A percentile compares a stretch with the other conserved stretches of the same genome.
These are phyloP conservation scores for Fistulifera solaris DNA, from an alignment of 108 stramenopile species.

Conservation along the genomic window DNA sequence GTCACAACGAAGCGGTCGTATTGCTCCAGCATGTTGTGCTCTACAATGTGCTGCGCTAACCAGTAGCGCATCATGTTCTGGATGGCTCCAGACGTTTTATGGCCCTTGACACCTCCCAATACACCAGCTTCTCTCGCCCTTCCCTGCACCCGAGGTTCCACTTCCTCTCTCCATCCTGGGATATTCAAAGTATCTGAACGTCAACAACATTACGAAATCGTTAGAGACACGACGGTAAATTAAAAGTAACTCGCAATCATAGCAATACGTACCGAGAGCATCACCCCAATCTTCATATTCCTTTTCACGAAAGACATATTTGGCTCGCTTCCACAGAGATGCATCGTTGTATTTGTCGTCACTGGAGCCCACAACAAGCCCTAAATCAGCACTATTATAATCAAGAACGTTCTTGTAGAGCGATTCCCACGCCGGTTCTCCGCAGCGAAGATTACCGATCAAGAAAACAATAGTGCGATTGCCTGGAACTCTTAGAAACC, in stretches of 20 bases:
- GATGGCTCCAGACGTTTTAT: slow-evolving; percentile 21
- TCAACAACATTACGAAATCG: too few relatives aligned
- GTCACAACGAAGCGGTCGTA: slow-evolving; percentile 45
- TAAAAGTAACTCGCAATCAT: too few relatives aligned
- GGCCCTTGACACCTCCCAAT: slow-evolving; percentile 21
- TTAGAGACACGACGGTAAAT: too few relatives aligned
- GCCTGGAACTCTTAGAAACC: too few relatives aligned
- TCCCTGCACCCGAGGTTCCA: too few relatives aligned
- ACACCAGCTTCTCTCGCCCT: neutral
- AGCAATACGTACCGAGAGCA: slow-evolving; percentile 21
- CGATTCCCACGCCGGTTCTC: slow-evolving; percentile 31
- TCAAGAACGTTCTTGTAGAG: slow-evolving; percentile 35
- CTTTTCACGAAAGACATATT: slow-evolving; percentile 21
- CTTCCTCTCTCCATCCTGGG: slow-evolving; percentile 11
- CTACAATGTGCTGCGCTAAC: slow-evolving; percentile 10
- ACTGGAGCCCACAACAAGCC: slow-evolving; percentile 20
- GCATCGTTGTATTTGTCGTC: slow-evolving; percentile 1
- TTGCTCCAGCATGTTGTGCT: slow-evolving; percentile 4
- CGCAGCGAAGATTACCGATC: slow-evolving; percentile 34
- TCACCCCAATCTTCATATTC: slow-evolving; percentile 41
- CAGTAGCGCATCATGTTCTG: slow-evolving; percentile 38
- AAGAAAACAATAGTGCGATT: slow-evolving; percentile 27
- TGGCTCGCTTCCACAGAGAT: slow-evolving; percentile 22
- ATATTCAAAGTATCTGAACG: slow-evolving; percentile 23
- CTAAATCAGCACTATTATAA: slow-evolving; percentile 29